Base-by-base conservation (phyloP, 805 yeast species). In the Lachancea sp. region DNA sequence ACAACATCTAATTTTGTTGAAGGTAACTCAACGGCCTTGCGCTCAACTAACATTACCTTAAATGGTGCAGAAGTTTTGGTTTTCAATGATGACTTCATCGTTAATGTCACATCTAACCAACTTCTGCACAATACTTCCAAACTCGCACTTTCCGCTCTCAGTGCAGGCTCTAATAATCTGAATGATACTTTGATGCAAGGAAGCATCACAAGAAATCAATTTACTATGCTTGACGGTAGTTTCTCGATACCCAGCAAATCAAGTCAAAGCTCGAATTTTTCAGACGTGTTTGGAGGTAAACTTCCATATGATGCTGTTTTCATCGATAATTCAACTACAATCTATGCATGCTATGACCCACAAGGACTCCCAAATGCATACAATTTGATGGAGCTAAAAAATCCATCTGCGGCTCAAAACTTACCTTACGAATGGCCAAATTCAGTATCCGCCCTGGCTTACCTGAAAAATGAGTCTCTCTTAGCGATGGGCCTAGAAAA, bases 271-370 rank as follows among this genome's bases (percentile, higher is more conserved):
- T 48, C 57, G 8, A 45, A 49, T 44, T 54, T 53, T 13, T 7
- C 27, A 1, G 44, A 47, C 22, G 19, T 16, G 4, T 32, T 41
- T 9, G 22, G 17, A 16, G 37, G 32, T 9, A 27, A 4, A 17
- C 5, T 41, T 11, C 29, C 35, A 9, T 44, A 44, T 26, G 33
- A 41, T 18, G 48, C 65, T 2, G 55, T 50, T 9, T 46, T 39
- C 49, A 53, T 72, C 38, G 82, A 85, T 57, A 66, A 67, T 11
- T 59, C 80, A 0, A 49, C 73, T 10, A 65, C 80, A 34, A 74
- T 76, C 0, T 62, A 84, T 40, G 89, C 85, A 8, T 93, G 91
- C 17, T 60, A 66, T 2, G 80, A 82, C 55, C 58, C 55, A 8
- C 69, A 70, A 12, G 51, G 51, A 15, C 31, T 43, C 45, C 5